Conservation (phyloP, 2,329 filamentous ascomycete species). For the Chrysosporium queenslandicum region DNA sequence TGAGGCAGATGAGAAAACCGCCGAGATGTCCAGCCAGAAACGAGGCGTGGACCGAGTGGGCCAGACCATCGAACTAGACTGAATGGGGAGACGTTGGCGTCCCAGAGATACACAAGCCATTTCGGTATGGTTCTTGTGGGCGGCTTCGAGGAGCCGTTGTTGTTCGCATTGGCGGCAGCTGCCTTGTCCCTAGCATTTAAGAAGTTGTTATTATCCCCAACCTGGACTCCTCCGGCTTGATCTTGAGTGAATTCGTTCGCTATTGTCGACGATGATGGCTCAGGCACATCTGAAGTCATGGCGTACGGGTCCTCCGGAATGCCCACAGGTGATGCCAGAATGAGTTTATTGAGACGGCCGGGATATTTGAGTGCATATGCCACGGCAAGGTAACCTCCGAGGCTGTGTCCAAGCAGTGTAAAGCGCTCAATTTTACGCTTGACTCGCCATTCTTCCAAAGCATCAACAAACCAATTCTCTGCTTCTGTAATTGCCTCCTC, state of each 20-base stretch:
- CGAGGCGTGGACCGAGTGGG: constrained; percentile 78
- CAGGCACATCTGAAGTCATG: constrained; percentile 67
- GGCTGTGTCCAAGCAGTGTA: constrained; percentile 81
- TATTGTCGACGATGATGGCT: constrained; percentile 61
- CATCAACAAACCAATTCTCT: constrained; percentile 92
- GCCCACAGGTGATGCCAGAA: constrained; percentile 86
- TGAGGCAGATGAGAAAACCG: constrained; percentile 80
- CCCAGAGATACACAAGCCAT: constrained; percentile 92
- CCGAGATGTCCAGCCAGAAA: constrained; percentile 88
- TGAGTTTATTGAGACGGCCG: constrained; percentile 86
- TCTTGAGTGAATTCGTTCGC: constrained; percentile 72
- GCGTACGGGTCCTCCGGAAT: constrained; percentile 92
- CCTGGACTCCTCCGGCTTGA: constrained; percentile 36
- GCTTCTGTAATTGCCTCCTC: constrained; percentile 76
- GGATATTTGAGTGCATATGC: constrained; percentile 96
- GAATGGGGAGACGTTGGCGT: constrained; percentile 92
- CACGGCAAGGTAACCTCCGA: constrained; percentile 90
- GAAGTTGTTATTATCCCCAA: constrained; percentile 45
- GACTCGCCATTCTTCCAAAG: constrained; percentile 89
- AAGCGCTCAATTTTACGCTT: constrained; percentile 84
- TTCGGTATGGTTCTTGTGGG: constrained; percentile 58
- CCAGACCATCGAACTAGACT: constrained; percentile 79
- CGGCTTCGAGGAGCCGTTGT: constrained; percentile 30
- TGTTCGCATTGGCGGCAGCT: constrained; percentile 26
- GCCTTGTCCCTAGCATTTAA: constrained; percentile 41